A percentile compares a stretch with the other conserved stretches of the same genome.
These are phyloP conservation scores for Alternaria sp. DNA, from an alignment of 2,329 filamentous ascomycete genomes.

Conservation along the genomic window DNA sequence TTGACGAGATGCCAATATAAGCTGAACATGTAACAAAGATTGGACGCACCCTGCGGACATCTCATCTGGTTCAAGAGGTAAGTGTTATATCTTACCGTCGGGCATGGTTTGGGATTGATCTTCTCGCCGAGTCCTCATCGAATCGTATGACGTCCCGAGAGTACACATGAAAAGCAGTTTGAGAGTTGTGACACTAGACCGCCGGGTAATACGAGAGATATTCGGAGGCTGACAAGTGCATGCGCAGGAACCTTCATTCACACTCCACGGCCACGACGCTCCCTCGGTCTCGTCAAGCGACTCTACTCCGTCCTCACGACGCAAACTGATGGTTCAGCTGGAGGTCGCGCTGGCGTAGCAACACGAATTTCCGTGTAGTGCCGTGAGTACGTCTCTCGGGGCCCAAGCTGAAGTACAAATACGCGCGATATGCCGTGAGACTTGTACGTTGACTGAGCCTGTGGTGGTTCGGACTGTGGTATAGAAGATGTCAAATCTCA, in stretches of 20 bases:
- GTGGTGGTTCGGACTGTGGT: not conserved
- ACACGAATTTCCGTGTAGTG: not conserved
- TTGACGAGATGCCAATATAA: not conserved
- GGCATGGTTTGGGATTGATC: not conserved
- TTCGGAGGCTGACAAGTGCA: not conserved
- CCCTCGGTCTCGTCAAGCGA: not conserved
- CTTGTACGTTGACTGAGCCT: not conserved
- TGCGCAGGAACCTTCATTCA: not conserved
- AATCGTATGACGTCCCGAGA: not conserved
- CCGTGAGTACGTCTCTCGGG: not conserved
- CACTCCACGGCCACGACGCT: not conserved
- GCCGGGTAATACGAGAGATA: not conserved
- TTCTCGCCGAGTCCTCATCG: not conserved
- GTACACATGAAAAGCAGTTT: not conserved
- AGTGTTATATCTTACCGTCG: not conserved
- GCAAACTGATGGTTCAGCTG: not conserved
- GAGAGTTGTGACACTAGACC: not conserved
- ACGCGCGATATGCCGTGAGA: not conserved
- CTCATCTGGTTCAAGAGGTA: not conserved
- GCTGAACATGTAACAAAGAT: not conserved
- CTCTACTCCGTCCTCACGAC: not conserved
- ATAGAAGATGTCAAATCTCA: not conserved
- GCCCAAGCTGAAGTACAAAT: not conserved
- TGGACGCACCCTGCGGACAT: not conserved
- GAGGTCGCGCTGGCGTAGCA: not conserved